Evolutionary conservation across 169 alveolate genomes (phyloP).

Genomic region (Cryptosporidium meleagridis): DNA sequence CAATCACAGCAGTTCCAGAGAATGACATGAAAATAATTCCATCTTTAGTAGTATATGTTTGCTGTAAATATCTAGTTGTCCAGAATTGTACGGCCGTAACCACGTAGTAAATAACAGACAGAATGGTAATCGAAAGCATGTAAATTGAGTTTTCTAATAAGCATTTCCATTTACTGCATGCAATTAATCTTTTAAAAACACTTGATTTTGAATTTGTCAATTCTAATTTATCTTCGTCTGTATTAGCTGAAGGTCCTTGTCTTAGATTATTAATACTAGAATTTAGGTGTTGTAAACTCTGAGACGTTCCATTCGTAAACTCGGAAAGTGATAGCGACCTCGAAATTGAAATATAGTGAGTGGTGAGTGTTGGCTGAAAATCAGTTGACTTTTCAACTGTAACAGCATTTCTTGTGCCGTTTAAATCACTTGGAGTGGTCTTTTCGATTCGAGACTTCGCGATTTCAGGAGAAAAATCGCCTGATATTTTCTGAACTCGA

Average conservation of each 20-base stretch:
- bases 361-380: background rate
- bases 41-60: slow-evolving; percentile 49
- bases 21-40: slow-evolving; percentile 73
- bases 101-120: slow-evolving; percentile 54
- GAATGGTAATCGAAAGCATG: slow-evolving; percentile 38
- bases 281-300: background rate
- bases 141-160: slow-evolving; percentile 26
- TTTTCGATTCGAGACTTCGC: background rate
- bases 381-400: background rate
- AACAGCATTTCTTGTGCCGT: background rate
- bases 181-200: background rate
- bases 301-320: background rate
- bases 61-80: slow-evolving; percentile 71
- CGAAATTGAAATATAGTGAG: slow-evolving; percentile 44
- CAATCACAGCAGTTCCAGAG: slow-evolving; percentile 62
- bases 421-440: background rate
- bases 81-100: slow-evolving; percentile 69
- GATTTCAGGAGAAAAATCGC: background rate
- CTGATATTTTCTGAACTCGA: slow-evolving; percentile 2
- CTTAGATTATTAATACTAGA: background rate
- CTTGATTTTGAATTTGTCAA: background rate
- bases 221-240: background rate
- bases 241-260: background rate
- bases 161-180: background rate
- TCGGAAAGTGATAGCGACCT: slow-evolving; percentile 40